Conservation (phyloP, 257 asterid species). For the Scutellaria barbata region DNA sequence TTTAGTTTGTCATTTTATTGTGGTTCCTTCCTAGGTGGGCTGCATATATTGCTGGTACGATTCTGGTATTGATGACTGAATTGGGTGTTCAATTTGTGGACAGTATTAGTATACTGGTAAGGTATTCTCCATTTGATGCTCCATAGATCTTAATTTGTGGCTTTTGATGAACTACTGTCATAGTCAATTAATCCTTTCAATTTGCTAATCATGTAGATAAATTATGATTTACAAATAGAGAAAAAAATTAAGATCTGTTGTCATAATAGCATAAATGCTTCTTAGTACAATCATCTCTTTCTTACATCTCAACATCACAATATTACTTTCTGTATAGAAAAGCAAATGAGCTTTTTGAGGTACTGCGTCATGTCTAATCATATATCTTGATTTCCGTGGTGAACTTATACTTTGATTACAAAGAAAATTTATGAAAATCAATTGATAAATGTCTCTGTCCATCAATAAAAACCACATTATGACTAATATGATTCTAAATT, state of each 20-base stretch:
- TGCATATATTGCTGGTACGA: conserved; percentile 74
- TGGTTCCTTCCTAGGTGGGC: conserved; percentile 60
- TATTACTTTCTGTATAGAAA: not conserved
- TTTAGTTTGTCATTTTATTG: conserved; percentile 22
- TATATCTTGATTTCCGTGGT: too few species aligned
- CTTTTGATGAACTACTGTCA: not conserved
- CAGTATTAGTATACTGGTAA: conserved; percentile 69
- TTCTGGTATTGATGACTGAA: conserved; percentile 75
- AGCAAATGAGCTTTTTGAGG: too few species aligned
- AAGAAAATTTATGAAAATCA: too few species aligned
- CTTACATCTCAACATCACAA: not conserved
- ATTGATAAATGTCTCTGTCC: too few species aligned
- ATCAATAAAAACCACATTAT: too few species aligned
- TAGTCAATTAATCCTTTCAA: not conserved
- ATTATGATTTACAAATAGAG: not conserved
- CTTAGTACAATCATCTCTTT: not conserved
- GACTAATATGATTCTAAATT: too few species aligned
- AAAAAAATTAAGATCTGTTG: not conserved
- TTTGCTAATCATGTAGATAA: not conserved
- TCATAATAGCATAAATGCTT: not conserved
- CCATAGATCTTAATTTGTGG: not conserved
- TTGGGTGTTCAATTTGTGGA: conserved; percentile 55
- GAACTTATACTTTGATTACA: too few species aligned
- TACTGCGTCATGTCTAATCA: too few species aligned
- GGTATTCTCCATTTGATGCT: conserved; percentile 9